Evolutionary conservation across 148 eudicot genomes (phyloP).

Genomic region (Chenopodium suecicum): DNA sequence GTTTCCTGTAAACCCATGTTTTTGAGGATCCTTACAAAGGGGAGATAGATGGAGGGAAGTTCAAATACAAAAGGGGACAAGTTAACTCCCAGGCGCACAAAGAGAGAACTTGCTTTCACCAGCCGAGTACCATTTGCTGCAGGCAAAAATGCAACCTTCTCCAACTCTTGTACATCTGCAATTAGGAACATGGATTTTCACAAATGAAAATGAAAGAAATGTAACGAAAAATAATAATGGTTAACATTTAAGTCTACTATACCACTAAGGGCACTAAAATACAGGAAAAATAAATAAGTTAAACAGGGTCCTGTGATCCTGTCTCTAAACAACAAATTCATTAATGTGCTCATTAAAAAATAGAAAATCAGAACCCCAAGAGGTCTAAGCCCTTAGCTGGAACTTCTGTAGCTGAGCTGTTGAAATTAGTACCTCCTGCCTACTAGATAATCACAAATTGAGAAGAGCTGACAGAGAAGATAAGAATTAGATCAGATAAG

Average conservation of each 20-base stretch:
- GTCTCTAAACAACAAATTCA: background rate
- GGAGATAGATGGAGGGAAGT: constrained; percentile 80
- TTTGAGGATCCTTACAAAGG: constrained; percentile 77
- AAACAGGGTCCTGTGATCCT: background rate
- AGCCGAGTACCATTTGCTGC: constrained; percentile 99
- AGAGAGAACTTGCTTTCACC: constrained; percentile 82
- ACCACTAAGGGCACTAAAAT: background rate
- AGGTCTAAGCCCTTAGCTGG: background rate
- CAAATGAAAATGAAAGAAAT: background rate
- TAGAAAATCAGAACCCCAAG: background rate
- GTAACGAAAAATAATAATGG: background rate
- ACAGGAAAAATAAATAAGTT: background rate
- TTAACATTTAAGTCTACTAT: background rate
- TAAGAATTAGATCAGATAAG: background rate
- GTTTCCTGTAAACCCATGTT: constrained; percentile 84
- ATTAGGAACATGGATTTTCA: constrained; percentile 7
- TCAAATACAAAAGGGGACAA: constrained; percentile 98
- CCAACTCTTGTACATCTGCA: constrained; percentile 67
- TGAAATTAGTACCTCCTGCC: background rate
- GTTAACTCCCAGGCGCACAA: constrained; percentile 77
- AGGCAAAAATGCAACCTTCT: constrained; percentile 84
- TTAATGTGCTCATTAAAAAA: background rate
- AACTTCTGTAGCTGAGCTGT: background rate
- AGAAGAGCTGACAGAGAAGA: background rate
- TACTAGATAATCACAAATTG: background rate